Percentiles rank a stretch among this genome's conserved stretches.
Evolutionary conservation across 495 filamentous ascomycete genomes (phyloP).

Genomic region (Penicillium parvum): DNA sequence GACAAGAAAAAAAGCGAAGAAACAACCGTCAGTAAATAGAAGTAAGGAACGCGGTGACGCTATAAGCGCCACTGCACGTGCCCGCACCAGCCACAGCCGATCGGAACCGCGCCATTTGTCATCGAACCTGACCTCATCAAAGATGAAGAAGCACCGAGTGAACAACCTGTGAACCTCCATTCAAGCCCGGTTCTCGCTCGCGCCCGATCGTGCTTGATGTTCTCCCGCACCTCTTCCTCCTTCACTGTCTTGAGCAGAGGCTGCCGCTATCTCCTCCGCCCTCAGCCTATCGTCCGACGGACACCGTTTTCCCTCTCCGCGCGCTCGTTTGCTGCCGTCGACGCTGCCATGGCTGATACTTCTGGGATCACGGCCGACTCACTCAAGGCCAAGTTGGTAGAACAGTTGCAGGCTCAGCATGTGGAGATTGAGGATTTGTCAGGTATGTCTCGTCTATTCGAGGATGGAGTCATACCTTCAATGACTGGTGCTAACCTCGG

Average conservation of each 20-base stretch:
- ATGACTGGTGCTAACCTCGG: background rate
- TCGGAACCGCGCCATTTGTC: slow-evolving; percentile 7
- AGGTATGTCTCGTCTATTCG: slow-evolving; percentile 60
- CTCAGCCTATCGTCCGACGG: slow-evolving; percentile 15
- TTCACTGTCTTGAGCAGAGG: slow-evolving; percentile 39
- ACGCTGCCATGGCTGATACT: slow-evolving; percentile 46
- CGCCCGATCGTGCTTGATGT: too few relatives aligned
- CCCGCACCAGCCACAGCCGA: slow-evolving; percentile 11
- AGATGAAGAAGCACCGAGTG: too few relatives aligned
- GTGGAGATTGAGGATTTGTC: slow-evolving; percentile 93
- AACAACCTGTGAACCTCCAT: too few relatives aligned
- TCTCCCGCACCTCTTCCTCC: slow-evolving; percentile 37
- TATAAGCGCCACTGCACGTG: slow-evolving; percentile 5
- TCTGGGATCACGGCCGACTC: slow-evolving; percentile 64
- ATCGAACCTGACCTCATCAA: slow-evolving; percentile 8
- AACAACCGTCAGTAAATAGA: too few relatives aligned
- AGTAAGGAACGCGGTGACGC: background rate
- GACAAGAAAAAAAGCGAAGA: background rate
- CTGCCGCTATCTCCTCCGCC: slow-evolving; percentile 40
- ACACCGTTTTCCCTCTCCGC: slow-evolving; percentile 38
- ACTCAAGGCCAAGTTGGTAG: slow-evolving; percentile 63
- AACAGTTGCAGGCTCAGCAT: slow-evolving; percentile 71
- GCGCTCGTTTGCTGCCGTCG: slow-evolving; percentile 35
- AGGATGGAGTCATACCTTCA: background rate
- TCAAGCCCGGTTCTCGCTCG: too few relatives aligned